These are phyloP conservation scores for Sordaria brevicollis DNA, from an alignment of 495 filamentous ascomycete genomes.

Conservation along the genomic window DNA sequence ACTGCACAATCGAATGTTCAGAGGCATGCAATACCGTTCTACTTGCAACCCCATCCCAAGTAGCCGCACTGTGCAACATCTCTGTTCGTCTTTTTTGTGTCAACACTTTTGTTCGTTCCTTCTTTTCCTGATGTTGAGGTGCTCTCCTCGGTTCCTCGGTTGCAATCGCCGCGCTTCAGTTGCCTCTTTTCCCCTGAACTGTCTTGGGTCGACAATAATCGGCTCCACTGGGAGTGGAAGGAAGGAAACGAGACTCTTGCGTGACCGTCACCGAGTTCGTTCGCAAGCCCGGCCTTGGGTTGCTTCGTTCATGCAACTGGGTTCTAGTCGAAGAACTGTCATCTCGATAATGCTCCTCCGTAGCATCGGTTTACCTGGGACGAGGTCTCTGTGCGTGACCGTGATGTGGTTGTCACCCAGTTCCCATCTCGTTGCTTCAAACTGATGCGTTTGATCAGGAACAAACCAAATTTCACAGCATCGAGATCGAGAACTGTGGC, in stretches of 20 bases:
- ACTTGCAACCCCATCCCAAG: neutral
- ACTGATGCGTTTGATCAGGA: neutral
- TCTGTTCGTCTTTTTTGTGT: too few relatives aligned
- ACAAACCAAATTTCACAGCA: neutral
- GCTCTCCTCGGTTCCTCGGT: neutral
- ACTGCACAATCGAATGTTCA: neutral
- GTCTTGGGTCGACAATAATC: neutral
- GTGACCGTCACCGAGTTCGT: neutral
- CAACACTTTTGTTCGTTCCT: neutral
- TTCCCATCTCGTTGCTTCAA: neutral
- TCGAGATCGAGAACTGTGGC: neutral
- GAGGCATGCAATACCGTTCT: neutral
- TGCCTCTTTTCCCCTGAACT: neutral
- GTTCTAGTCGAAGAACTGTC: neutral
- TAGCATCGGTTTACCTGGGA: neutral
- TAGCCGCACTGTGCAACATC: neutral
- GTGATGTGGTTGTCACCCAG: neutral
- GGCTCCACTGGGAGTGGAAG: neutral
- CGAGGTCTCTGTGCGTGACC: neutral
- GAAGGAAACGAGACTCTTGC: neutral
- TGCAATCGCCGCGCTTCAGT: neutral
- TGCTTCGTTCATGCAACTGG: neutral
- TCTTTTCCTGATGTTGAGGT: too few relatives aligned
- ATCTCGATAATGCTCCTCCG: neutral
- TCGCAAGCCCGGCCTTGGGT: neutral